Evolutionary conservation across 2,329 filamentous ascomycete genomes (phyloP), one percentile per base, ranked within the genome.

Genomic region (Teratosphaeria pseudoeucalypti): DNA sequence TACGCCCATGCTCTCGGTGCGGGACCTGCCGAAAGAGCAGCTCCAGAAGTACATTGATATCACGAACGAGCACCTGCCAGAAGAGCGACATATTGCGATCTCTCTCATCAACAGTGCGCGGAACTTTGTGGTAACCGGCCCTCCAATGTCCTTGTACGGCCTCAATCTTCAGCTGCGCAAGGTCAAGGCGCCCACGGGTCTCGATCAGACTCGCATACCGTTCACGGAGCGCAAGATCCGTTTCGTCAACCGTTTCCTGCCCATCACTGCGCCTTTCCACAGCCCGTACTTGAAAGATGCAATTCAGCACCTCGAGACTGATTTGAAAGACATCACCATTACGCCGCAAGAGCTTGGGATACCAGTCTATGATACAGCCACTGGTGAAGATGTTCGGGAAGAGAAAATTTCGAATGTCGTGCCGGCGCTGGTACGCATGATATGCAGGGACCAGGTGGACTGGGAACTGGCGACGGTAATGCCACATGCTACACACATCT

Each of bases 251-350:
- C 88, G 94, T 62, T 99, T 99, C 81, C 79, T 99, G 62, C 95
- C 94, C 54, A 99, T 99, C 74, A 96, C 92, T 0, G 91, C 94
- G 10, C 95, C 94, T 4, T 99, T 99, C 82, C 94, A 99, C 81
- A 99, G 94, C 82, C 87, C 90, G 62, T 96, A 97, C 72, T 85
- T 99, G 16, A 80, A 82, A 27, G 86, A 91, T 65, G 92, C 94
- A 1, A 90, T 89, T 29, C 82, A 86, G 61, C 81, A 91, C 67
- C 90, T 99, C 63, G 84, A 92, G 58, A 86, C 92, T 68, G 95
- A 99, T 72, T 81, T 99, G 62, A 90, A 90, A 74, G 83, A 92
- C 65, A 79, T 97, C 65, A 78, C 82, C 58, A 92, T 97, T 59
- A 82, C 89, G 58, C 83, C 85, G 59, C 82, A 83, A 59, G 82